A percentile compares a stretch with the other conserved stretches of the same genome.
Conservation (phyloP, 352 stramenopile genomes). For the Globisporangium cylindrosporum region DNA sequence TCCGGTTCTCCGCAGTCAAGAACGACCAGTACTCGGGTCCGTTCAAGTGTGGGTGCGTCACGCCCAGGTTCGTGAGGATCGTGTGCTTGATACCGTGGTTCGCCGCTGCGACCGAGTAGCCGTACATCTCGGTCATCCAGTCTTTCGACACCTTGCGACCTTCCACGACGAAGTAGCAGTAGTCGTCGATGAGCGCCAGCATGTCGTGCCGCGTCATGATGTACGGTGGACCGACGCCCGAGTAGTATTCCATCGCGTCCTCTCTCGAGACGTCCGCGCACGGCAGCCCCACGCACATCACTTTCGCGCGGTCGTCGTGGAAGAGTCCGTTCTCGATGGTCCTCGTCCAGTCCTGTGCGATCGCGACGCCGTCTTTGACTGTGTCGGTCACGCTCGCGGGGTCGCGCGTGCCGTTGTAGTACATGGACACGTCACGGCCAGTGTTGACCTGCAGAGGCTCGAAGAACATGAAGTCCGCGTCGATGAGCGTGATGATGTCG, state of each 20-base stretch:
- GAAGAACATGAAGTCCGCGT: slow-evolving; percentile 20
- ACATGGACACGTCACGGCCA: slow-evolving; percentile 15
- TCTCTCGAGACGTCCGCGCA: slow-evolving; percentile 13
- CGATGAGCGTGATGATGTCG: slow-evolving; percentile 22
- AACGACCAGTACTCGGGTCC: slow-evolving; percentile 44
- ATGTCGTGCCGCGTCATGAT: slow-evolving; percentile 35
- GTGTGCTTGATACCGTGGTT: slow-evolving; percentile 60
- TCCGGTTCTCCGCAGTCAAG: slow-evolving; percentile 13
- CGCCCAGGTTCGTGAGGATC: slow-evolving; percentile 39
- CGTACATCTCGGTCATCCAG: slow-evolving; percentile 69
- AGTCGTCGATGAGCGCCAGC: slow-evolving; percentile 24
- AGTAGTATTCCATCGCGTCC: slow-evolving; percentile 27
- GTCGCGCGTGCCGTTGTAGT: slow-evolving; percentile 21
- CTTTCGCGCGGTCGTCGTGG: slow-evolving; percentile 4
- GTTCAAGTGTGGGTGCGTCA: slow-evolving; percentile 37
- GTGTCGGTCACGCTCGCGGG: slow-evolving; percentile 13
- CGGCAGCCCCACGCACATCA: slow-evolving; percentile 16
- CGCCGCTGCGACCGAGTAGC: slow-evolving; percentile 41
- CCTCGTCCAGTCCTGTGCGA: slow-evolving; percentile 23
- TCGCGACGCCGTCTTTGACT: slow-evolving; percentile 22
- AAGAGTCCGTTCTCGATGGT: slow-evolving; percentile 5
- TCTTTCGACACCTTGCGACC: slow-evolving; percentile 19
- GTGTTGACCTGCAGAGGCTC: slow-evolving; percentile 23
- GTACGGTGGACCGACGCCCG: slow-evolving; percentile 26
- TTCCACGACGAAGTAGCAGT: slow-evolving; percentile 21